Percentiles rank a stretch among this genome's conserved stretches.
phyloP scores from a whole-genome alignment of 1,284 basidiomycete species.

The Apiotrichum domesticum region DNA sequence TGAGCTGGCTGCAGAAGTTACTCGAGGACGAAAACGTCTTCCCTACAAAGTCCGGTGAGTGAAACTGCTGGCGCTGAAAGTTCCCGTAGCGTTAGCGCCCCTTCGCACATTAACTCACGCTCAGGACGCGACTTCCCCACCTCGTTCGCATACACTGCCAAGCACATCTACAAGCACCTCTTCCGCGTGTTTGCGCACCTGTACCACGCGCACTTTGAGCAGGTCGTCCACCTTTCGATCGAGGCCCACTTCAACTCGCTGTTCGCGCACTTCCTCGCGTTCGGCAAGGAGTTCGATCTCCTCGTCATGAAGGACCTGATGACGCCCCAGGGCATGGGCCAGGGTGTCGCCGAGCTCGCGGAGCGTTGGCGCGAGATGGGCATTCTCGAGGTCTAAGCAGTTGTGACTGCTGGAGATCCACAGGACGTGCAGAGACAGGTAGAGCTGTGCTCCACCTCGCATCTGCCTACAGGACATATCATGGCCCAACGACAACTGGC shows the following conservation, averaged over 20 bases:
- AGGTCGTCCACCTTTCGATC: conserved; percentile 83
- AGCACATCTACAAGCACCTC: conserved; percentile 94
- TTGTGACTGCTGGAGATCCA: too few species aligned
- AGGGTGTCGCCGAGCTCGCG: conserved; percentile 69
- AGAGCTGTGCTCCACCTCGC: too few species aligned
- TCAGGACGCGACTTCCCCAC: conserved; percentile 84
- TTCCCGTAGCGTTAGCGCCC: too few species aligned
- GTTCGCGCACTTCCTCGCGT: conserved; percentile 93
- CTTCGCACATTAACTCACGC: neutral
- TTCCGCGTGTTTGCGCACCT: conserved; percentile 96
- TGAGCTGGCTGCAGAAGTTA: conserved; percentile 95
- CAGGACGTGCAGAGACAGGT: too few species aligned
- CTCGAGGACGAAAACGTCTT: conserved; percentile 89
- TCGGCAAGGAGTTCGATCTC: conserved; percentile 74
- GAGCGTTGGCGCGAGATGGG: conserved; percentile 84
- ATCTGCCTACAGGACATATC: too few species aligned
- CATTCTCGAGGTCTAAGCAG: conserved; percentile 53
- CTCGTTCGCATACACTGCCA: conserved; percentile 83
- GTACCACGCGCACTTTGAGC: conserved; percentile 89
- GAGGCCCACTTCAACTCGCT: conserved; percentile 98
- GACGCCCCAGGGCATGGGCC: conserved; percentile 48
- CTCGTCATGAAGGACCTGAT: conserved; percentile 71
- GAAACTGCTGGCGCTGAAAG: neutral
- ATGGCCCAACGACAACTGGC: too few species aligned
- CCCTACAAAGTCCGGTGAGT: conserved; percentile 85